phyloP scores from a whole-genome alignment of 441 rosid genomes.

The Pelargonium australe region DNA sequence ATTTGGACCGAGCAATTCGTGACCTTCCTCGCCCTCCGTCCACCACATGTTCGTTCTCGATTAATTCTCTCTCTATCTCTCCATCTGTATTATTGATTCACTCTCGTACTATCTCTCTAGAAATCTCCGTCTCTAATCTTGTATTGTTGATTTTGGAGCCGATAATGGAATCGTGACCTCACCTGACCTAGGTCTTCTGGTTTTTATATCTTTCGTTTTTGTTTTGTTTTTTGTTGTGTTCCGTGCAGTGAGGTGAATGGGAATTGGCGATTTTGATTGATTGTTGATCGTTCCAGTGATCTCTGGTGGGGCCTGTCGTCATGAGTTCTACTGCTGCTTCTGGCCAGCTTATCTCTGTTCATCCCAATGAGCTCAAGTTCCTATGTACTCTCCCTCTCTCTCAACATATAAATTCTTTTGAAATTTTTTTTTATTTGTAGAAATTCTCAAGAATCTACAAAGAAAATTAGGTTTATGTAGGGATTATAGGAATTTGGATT shows the following conservation, averaged over 20 bases:
- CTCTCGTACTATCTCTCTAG: too few species aligned
- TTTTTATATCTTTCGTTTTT: background rate
- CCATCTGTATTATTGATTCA: too few species aligned
- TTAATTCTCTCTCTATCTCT: too few species aligned
- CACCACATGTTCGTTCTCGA: too few species aligned
- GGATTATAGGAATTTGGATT: background rate
- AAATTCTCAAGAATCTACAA: background rate
- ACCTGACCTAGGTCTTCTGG: too few species aligned
- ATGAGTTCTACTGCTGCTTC: background rate
- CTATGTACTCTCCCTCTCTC: conserved; percentile 38
- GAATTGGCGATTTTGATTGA: background rate
- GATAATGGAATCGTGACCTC: too few species aligned
- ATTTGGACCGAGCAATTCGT: too few species aligned
- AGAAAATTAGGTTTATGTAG: background rate
- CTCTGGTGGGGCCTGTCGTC: background rate
- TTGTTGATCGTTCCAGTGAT: background rate
- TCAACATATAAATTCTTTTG: conserved; percentile 6
- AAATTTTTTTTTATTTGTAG: background rate
- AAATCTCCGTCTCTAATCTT: too few species aligned
- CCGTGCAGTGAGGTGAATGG: background rate
- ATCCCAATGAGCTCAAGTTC: conserved; percentile 86
- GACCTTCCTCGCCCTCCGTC: too few species aligned
- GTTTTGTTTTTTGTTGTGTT: too few species aligned
- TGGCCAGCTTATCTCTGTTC: conserved; percentile 48
- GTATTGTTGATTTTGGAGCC: too few species aligned